Conservation (phyloP, 2,329 filamentous ascomycete genomes). For the Stachybotrys chlorohalonatus region DNA sequence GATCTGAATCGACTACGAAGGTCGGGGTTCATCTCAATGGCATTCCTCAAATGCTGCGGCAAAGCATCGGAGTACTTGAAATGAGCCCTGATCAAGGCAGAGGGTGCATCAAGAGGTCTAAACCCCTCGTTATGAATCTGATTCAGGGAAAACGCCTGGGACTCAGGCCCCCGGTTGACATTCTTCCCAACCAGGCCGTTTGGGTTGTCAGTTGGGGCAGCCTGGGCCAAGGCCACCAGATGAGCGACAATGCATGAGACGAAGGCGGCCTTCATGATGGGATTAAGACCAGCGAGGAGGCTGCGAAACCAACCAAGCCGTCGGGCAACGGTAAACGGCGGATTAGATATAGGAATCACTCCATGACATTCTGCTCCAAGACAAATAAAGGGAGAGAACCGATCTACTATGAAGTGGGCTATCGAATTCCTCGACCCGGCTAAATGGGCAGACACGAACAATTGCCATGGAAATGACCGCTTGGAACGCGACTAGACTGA, state of each 20-base stretch:
- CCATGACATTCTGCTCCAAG: neutral
- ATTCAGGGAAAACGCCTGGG: constrained; percentile 16
- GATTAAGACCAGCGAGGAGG: neutral
- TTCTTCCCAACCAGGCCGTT: neutral
- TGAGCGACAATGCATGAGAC: constrained; percentile 1
- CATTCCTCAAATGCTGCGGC: constrained; percentile 14
- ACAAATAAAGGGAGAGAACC: neutral
- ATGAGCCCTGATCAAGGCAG: constrained; percentile 20
- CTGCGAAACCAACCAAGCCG: neutral
- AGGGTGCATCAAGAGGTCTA: constrained; percentile 19
- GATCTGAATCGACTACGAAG: constrained; percentile 14
- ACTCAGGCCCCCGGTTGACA: neutral
- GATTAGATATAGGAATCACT: neutral
- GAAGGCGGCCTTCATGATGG: constrained; percentile 4
- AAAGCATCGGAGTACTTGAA: constrained; percentile 26
- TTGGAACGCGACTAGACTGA: neutral
- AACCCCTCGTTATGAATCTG: constrained; percentile 25
- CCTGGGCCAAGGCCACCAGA: neutral
- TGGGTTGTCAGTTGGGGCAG: neutral
- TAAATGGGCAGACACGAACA: neutral
- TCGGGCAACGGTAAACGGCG: neutral
- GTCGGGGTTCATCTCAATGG: constrained; percentile 11
- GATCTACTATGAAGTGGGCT: neutral
- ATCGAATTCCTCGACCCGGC: neutral
- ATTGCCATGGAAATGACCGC: neutral